A percentile compares a stretch with the other conserved stretches of the same genome.
phyloP scores from a whole-genome alignment of 1,284 basidiomycete species.

The Coniophora puteana region DNA sequence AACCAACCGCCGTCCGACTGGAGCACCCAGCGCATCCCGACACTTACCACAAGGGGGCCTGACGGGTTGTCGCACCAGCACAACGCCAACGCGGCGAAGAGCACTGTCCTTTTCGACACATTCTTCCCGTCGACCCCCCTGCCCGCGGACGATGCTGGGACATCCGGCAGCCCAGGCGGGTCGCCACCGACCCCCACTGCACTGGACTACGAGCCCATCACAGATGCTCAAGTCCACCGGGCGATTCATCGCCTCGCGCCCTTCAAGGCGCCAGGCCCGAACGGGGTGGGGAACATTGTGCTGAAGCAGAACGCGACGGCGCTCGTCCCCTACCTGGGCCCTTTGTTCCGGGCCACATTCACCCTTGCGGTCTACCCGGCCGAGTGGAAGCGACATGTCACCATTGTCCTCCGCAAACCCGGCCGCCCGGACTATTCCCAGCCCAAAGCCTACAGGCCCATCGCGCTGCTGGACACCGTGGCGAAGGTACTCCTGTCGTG shows the following conservation, averaged over 20 bases:
- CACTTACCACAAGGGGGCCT: background rate
- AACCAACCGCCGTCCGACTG: background rate
- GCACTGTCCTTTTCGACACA: background rate
- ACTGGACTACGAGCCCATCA: background rate
- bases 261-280: conserved; percentile 34
- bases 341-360: conserved; percentile 28
- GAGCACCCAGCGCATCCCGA: background rate
- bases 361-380: conserved; percentile 23
- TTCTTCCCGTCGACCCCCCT: background rate
- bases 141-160: too few relatives aligned
- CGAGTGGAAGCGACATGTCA: conserved; percentile 28
- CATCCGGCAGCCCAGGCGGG: too few relatives aligned
- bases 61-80: too few relatives aligned
- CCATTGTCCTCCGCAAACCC: conserved; percentile 36
- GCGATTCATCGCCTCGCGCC: conserved; percentile 14
- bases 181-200: background rate
- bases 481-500: conserved; percentile 29
- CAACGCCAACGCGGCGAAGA: background rate
- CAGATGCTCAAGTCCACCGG: background rate
- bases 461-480: conserved; percentile 33
- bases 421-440: conserved; percentile 31
- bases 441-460: conserved; percentile 35
- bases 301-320: conserved; percentile 20
- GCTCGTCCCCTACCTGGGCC: conserved; percentile 22
- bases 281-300: conserved; percentile 33